phyloP scores from a whole-genome alignment of 208 protist genomes.

The Leishmania tarentolae region DNA sequence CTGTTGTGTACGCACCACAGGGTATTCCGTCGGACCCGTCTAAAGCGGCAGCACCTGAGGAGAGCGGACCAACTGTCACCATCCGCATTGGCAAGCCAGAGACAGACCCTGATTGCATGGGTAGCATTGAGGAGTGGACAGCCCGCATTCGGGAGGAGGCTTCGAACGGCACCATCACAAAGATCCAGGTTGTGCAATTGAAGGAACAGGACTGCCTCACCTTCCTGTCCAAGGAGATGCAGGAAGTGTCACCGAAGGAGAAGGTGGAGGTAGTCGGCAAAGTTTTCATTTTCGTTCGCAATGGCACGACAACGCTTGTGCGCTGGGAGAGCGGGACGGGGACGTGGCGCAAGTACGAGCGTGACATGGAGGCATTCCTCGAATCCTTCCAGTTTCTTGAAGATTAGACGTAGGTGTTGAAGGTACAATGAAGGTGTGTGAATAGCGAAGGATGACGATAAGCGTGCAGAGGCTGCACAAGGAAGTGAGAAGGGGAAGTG shows the following conservation, averaged over 20 bases:
- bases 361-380: conserved; percentile 61
- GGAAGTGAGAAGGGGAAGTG: background rate
- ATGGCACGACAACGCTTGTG: conserved; percentile 64
- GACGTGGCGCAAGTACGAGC: conserved; percentile 69
- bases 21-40: conserved; percentile 48
- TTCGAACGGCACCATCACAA: conserved; percentile 46
- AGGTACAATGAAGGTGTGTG: background rate
- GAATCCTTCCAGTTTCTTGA: conserved; percentile 58
- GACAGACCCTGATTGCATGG: conserved; percentile 75
- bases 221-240: conserved; percentile 77
- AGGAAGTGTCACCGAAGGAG: conserved; percentile 67
- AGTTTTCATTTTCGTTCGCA: conserved; percentile 74
- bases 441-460: background rate
- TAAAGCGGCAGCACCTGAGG: conserved; percentile 31
- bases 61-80: conserved; percentile 70
- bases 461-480: background rate
- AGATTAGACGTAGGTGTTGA: conserved; percentile 17
- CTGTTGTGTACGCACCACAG: conserved; percentile 68
- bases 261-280: conserved; percentile 61
- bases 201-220: conserved; percentile 63
- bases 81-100: conserved; percentile 67
- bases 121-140: conserved; percentile 64
- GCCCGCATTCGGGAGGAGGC: conserved; percentile 62
- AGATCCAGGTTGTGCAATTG: conserved; percentile 41
- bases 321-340: conserved; percentile 65